Evolutionary conservation across 192 early-diverging fungal species (phyloP).

Genomic region (Coemansia umbellata): DNA sequence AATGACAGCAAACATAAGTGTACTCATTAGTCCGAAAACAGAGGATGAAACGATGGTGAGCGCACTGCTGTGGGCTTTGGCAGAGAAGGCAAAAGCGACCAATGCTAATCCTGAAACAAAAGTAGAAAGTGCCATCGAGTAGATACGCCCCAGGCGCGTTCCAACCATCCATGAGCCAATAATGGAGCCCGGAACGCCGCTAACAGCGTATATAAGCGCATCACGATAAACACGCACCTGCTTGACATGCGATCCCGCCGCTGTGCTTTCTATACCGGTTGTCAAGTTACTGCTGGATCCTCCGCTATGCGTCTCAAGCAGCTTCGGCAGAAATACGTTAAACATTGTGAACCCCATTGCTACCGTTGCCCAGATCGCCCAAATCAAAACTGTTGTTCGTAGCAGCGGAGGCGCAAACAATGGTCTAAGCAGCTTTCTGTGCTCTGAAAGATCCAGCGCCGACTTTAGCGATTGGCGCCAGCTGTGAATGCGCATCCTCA

Average conservation of each 20-base stretch:
- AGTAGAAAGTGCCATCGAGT: conserved; percentile 76
- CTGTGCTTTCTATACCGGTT: background rate
- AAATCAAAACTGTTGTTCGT: conserved; percentile 65
- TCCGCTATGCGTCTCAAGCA: conserved; percentile 54
- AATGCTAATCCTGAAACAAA: conserved; percentile 65
- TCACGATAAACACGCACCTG: conserved; percentile 65
- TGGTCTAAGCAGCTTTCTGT: conserved; percentile 39
- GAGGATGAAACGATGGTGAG: conserved; percentile 62
- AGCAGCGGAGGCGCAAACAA: conserved; percentile 55
- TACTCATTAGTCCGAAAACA: conserved; percentile 60
- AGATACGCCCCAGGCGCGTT: conserved; percentile 66
- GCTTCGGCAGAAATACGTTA: conserved; percentile 80
- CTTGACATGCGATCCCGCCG: conserved; percentile 15
- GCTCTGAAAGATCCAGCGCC: conserved; percentile 15
- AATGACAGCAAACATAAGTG: conserved; percentile 79
- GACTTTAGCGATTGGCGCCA: background rate
- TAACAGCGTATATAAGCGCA: conserved; percentile 68
- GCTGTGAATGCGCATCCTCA: background rate
- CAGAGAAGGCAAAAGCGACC: conserved; percentile 62
- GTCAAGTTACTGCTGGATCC: background rate
- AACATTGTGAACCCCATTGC: conserved; percentile 84
- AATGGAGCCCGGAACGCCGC: conserved; percentile 79
- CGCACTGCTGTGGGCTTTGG: conserved; percentile 38
- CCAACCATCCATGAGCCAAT: conserved; percentile 66
- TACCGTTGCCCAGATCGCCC: conserved; percentile 73